phyloP scores from a whole-genome alignment of 495 filamentous ascomycete species.

The Collariella sp. region DNA sequence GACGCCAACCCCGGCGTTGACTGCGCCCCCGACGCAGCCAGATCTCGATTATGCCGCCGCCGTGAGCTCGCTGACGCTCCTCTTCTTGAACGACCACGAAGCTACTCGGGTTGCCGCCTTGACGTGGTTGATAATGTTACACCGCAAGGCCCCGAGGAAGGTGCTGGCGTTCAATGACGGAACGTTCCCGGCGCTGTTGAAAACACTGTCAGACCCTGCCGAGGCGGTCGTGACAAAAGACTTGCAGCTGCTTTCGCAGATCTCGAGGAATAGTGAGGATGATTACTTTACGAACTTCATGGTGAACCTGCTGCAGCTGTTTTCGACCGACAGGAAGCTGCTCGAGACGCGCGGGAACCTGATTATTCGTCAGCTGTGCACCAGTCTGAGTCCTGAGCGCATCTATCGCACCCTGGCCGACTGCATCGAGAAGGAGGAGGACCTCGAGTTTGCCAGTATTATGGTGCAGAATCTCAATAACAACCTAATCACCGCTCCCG shows the following conservation, averaged over 20 bases:
- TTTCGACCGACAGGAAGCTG: conserved; percentile 83
- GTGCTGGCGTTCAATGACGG: conserved; percentile 94
- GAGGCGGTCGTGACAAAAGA: conserved; percentile 96
- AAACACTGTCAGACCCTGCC: conserved; percentile 91
- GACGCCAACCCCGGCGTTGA: conserved; percentile 39
- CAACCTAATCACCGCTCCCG: conserved; percentile 94
- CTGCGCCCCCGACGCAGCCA: conserved; percentile 41
- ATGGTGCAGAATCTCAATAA: conserved; percentile 99
- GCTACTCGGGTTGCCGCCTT: conserved; percentile 88
- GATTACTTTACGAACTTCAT: conserved; percentile 97
- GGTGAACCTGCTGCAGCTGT: conserved; percentile 91
- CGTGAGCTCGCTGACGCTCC: conserved; percentile 87
- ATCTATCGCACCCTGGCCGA: conserved; percentile 96
- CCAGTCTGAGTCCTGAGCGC: conserved; percentile 83
- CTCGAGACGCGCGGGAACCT: conserved; percentile 90
- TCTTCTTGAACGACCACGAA: conserved; percentile 95
- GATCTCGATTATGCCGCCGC: conserved; percentile 95
- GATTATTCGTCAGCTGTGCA: conserved; percentile 91
- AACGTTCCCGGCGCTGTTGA: conserved; percentile 90
- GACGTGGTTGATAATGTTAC: conserved; percentile 95
- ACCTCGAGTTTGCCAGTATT: conserved; percentile 96
- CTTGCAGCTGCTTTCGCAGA: conserved; percentile 88
- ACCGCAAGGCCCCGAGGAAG: conserved; percentile 87
- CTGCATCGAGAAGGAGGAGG: conserved; percentile 96
- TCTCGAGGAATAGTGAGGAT: conserved; percentile 92